A percentile compares a stretch with the other conserved stretches of the same genome.
Conservation (phyloP, 495 filamentous ascomycete species). For the Elaphomyces granulatus region DNA sequence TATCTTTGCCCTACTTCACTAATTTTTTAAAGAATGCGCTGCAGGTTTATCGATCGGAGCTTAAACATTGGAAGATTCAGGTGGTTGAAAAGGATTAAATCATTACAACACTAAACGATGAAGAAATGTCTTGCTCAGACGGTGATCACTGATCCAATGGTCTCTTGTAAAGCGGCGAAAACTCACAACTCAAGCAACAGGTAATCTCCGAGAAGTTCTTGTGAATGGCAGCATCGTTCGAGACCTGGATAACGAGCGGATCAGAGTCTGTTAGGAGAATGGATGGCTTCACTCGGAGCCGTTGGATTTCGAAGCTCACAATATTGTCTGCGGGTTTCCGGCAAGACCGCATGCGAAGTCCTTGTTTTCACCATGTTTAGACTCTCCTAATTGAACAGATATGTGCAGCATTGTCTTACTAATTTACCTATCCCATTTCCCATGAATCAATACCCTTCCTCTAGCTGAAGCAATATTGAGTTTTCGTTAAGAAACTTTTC, state of each 20-base stretch:
- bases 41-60: not conserved
- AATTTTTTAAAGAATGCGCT: slow-evolving; percentile 1
- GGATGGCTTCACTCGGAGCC: slow-evolving; percentile 7
- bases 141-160: not conserved
- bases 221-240: not conserved
- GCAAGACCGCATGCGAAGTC: slow-evolving; percentile 1
- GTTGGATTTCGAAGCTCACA: not conserved
- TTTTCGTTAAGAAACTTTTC: slow-evolving; percentile 3
- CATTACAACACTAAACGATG: not conserved
- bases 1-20: not conserved
- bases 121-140: not conserved
- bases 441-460: not conserved
- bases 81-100: not conserved
- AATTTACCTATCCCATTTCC: not conserved
- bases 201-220: slow-evolving; percentile 1
- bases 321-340: slow-evolving; percentile 3
- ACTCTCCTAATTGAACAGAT: not conserved
- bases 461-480: slow-evolving; percentile 2
- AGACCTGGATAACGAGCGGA: slow-evolving; percentile 1
- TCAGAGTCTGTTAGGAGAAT: slow-evolving; percentile 2
- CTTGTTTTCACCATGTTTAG: not conserved
- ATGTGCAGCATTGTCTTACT: not conserved
- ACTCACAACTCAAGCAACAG: not conserved
- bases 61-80: slow-evolving; percentile 1
- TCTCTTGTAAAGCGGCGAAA: not conserved